Percentiles rank a stretch among this genome's conserved stretches.
phyloP scores from a whole-genome alignment of 805 yeast genomes.

The Ogataea zsoltii region DNA sequence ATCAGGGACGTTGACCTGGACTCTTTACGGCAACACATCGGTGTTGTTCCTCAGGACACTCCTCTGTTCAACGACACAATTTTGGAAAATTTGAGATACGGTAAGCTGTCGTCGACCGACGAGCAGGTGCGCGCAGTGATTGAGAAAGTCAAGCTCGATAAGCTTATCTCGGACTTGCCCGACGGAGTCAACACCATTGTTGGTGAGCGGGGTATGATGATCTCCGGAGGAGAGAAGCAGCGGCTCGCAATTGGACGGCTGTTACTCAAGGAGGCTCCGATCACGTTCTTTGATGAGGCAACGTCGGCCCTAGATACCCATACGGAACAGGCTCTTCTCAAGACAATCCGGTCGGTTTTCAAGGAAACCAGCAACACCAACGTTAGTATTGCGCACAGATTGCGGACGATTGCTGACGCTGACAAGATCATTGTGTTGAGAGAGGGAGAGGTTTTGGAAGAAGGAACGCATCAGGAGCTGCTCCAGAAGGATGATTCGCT shows the following conservation, averaged over 20 bases:
- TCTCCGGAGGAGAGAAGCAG: slow-evolving; percentile 99
- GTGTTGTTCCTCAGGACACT: slow-evolving; percentile 97
- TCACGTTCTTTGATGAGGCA: slow-evolving; percentile 95
- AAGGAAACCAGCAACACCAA: slow-evolving; percentile 62
- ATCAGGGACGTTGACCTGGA: slow-evolving; percentile 73
- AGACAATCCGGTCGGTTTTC: slow-evolving; percentile 71
- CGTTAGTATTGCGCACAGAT: slow-evolving; percentile 89
- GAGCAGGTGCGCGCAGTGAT: slow-evolving; percentile 69
- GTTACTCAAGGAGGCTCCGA: slow-evolving; percentile 81
- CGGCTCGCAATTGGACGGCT: slow-evolving; percentile 91
- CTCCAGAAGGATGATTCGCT: slow-evolving; percentile 56
- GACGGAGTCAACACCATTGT: slow-evolving; percentile 84
- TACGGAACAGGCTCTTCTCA: slow-evolving; percentile 82
- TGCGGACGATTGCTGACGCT: slow-evolving; percentile 90
- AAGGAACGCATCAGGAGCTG: slow-evolving; percentile 76
- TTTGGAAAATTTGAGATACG: slow-evolving; percentile 84
- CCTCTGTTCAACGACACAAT: slow-evolving; percentile 93
- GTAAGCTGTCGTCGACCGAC: slow-evolving; percentile 70
- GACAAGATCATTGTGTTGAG: slow-evolving; percentile 89
- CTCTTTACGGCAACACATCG: slow-evolving; percentile 70
- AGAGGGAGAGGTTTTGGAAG: slow-evolving; percentile 79
- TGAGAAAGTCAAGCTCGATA: slow-evolving; percentile 65
- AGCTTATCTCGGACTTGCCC: slow-evolving; percentile 69
- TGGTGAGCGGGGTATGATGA: slow-evolving; percentile 98
- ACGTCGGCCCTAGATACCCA: slow-evolving; percentile 96